These are phyloP conservation scores for Globisporangium iwayamae DNA, from an alignment of 352 stramenopile genomes.

Conservation along the genomic window DNA sequence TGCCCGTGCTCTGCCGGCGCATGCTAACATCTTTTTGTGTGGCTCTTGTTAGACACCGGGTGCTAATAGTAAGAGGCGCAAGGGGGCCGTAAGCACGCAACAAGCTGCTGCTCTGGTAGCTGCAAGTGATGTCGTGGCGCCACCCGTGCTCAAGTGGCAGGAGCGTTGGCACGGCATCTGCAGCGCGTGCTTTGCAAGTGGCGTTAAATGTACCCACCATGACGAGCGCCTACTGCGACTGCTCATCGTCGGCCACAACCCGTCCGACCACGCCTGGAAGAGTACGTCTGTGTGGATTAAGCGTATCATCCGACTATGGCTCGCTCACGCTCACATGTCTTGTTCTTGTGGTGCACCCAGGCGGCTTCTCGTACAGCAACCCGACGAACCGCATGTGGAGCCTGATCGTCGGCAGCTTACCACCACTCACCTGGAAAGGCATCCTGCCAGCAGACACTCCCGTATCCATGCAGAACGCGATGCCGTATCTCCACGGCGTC, in stretches of 20 bases:
- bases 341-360: neutral
- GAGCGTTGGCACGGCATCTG: conserved; percentile 83
- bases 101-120: neutral
- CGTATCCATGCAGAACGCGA: conserved; percentile 69
- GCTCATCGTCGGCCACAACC: conserved; percentile 88
- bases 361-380: conserved; percentile 47
- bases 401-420: conserved; percentile 65
- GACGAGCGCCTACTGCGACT: conserved; percentile 63
- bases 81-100: neutral
- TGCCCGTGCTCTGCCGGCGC: no score
- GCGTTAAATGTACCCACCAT: conserved; percentile 53
- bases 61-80: conserved; percentile 10
- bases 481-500: conserved; percentile 60
- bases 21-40: no score
- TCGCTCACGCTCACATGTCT: neutral
- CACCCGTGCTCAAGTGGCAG: conserved; percentile 52
- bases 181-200: conserved; percentile 53
- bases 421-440: conserved; percentile 50
- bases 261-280: conserved; percentile 87
- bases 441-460: conserved; percentile 52
- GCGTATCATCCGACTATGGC: neutral
- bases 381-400: conserved; percentile 89
- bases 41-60: neutral
- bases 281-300: conserved; percentile 35
- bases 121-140: neutral